Base-by-base conservation (phyloP, 805 yeast species). In the Wickerhamiella qilinensis region DNA sequence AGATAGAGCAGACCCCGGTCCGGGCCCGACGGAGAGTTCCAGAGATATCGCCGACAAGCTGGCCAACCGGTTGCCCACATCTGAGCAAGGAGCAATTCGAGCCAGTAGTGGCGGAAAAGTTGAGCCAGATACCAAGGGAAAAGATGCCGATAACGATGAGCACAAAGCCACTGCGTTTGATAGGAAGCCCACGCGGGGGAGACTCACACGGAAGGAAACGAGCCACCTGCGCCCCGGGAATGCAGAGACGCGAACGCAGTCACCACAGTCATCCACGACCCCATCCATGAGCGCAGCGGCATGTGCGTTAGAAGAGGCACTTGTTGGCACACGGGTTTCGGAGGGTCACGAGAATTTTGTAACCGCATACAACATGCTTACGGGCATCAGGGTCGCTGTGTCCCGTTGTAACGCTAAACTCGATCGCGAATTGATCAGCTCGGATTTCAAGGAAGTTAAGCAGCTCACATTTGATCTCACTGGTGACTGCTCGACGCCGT, bases 381-480 rank as follows among this genome's bases (percentile, higher is more conserved):
- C 97, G 0, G 98, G 99, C 2, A 91, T 91, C 35, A 69, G 98
- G 41, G 93, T 85, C 7, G 86, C 96, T 0, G 97, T 91, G 0
- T 83, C 94, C 3, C 65, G 95, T 41, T 79, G 93, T 50, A 61
- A 60, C 27, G 82, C 95, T 0, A 93, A 93, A 28, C 67, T 78
- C 9, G 80, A 83, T 71, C 71, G 78, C 38, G 77, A 78, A 16
- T 60, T 91, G 31, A 68, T 67, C 1, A 77, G 74, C 36, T 67
- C 63, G 14, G 95, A 88, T 55, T 91, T 86, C 55, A 63, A 59
- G 25, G 62, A 71, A 9, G 73, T 75, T 19, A 79, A 83, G 48
- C 88, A 91, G 56, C 64, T 88, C 39, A 79, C 91, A 15, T 93
- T 91, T 58, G 93, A 82, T 52, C 68, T 32, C 17, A 11, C 17